Evolutionary conservation across 1,284 basidiomycete species (phyloP).

Genomic region (Cerrena zonata): DNA sequence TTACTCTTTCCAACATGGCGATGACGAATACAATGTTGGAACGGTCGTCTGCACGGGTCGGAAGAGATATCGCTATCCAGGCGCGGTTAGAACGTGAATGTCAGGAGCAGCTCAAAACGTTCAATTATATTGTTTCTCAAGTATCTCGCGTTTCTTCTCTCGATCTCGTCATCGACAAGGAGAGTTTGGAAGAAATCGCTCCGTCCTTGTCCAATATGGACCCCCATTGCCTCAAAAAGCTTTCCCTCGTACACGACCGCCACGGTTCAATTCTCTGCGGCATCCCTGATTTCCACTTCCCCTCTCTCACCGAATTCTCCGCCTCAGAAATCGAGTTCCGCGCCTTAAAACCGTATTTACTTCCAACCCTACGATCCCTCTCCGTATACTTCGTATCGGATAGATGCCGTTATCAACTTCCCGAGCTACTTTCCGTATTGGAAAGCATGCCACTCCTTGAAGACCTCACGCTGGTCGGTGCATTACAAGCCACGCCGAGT

Average conservation of each 20-base stretch:
- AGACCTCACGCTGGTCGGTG: not conserved
- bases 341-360: not conserved
- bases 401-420: not conserved
- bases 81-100: not conserved
- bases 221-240: not conserved
- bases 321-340: not conserved
- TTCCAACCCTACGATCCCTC: not conserved
- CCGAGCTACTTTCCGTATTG: not conserved
- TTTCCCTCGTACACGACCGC: not conserved
- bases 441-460: not conserved
- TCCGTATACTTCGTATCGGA: not conserved
- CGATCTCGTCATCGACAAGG: not conserved
- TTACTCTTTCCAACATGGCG: not conserved
- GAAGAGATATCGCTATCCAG: not conserved
- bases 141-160: not conserved
- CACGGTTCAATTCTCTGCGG: not conserved
- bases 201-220: not conserved
- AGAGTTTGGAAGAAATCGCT: not conserved
- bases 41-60: not conserved
- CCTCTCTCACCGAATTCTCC: not conserved
- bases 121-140: not conserved
- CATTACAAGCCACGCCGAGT: not conserved
- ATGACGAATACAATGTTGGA: not conserved
- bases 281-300: not conserved
- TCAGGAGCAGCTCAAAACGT: not conserved